Conservation (phyloP, 805 yeast genomes). For the Metschnikowia bowlesiae region DNA sequence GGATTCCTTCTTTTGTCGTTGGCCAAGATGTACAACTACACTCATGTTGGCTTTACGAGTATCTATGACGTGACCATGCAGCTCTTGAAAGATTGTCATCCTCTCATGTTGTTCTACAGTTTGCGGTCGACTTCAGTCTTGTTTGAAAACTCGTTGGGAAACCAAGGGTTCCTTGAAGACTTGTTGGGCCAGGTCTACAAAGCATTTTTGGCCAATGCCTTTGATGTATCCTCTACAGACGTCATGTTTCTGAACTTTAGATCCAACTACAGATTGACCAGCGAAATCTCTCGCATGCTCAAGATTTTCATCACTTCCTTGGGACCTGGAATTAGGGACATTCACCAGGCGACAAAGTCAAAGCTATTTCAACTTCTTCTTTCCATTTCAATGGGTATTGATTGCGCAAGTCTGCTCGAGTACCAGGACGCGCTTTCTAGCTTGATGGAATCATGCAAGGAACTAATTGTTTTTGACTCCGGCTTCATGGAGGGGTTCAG, state of each 20-base stretch:
- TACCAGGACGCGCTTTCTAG: constrained; percentile 20
- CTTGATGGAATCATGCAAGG: constrained; percentile 30
- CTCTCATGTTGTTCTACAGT: constrained; percentile 73
- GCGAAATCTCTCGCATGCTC: constrained; percentile 21
- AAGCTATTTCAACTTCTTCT: constrained; percentile 27
- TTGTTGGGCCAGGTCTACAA: constrained; percentile 29
- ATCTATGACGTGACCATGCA: constrained; percentile 56
- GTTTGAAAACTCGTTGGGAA: constrained; percentile 52
- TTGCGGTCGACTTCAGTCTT: constrained; percentile 54
- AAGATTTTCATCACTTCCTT: constrained; percentile 30
- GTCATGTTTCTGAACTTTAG: constrained; percentile 32
- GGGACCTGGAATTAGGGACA: constrained; percentile 35
- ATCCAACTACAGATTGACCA: constrained; percentile 28
- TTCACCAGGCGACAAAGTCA: constrained; percentile 14
- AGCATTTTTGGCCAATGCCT: constrained; percentile 31
- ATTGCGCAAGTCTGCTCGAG: constrained; percentile 25
- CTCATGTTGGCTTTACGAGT: constrained; percentile 30
- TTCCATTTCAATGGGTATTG: constrained; percentile 29
- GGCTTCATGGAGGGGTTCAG: constrained; percentile 31
- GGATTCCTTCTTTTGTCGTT: constrained; percentile 32
- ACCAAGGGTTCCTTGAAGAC: constrained; percentile 38
- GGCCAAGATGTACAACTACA: constrained; percentile 25
- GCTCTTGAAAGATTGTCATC: constrained; percentile 75
- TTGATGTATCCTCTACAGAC: constrained; percentile 34
- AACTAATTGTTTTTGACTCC: constrained; percentile 37